phyloP scores from a whole-genome alignment of 2,329 filamentous ascomycete species.

The Claviceps sp. region DNA sequence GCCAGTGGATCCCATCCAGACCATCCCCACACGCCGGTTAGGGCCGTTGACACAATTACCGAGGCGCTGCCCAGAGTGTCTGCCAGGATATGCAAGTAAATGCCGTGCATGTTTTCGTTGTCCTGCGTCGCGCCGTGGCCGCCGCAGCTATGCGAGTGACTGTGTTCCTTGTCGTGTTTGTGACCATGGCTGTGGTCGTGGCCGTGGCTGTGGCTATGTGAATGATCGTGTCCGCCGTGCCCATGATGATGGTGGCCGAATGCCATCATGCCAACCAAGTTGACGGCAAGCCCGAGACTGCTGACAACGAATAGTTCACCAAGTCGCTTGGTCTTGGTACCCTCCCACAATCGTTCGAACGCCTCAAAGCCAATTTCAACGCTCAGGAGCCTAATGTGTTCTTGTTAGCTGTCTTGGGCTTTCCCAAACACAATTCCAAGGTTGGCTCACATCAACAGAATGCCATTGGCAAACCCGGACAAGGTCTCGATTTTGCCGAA shows the following conservation, averaged over 20 bases:
- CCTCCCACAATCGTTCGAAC: constrained; percentile 72
- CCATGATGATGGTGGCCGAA: constrained; percentile 54
- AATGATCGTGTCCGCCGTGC: constrained; percentile 15
- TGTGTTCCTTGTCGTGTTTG: constrained; percentile 21
- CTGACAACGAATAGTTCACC: constrained; percentile 84
- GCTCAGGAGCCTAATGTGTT: constrained; percentile 58
- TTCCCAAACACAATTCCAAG: not conserved
- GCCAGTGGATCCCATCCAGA: constrained; percentile 89
- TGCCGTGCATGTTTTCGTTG: constrained; percentile 96
- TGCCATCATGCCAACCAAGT: constrained; percentile 80
- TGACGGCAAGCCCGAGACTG: constrained; percentile 72
- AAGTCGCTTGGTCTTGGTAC: constrained; percentile 70
- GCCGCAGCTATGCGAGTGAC: constrained; percentile 32
- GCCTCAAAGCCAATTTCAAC: constrained; percentile 94
- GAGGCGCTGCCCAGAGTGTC: constrained; percentile 91
- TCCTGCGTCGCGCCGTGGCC: constrained; percentile 38
- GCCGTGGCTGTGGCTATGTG: constrained; percentile 20
- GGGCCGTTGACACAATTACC: constrained; percentile 79
- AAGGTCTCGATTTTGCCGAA: constrained; percentile 95
- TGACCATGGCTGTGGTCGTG: constrained; percentile 28
- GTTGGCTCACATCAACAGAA: constrained; percentile 66
- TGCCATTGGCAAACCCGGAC: constrained; percentile 90
- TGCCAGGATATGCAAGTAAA: constrained; percentile 88
- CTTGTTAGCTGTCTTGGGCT: not conserved
- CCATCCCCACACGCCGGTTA: constrained; percentile 84